Conservation (phyloP, 2,329 filamentous ascomycete species). For the Penicillium hesseltinei region DNA sequence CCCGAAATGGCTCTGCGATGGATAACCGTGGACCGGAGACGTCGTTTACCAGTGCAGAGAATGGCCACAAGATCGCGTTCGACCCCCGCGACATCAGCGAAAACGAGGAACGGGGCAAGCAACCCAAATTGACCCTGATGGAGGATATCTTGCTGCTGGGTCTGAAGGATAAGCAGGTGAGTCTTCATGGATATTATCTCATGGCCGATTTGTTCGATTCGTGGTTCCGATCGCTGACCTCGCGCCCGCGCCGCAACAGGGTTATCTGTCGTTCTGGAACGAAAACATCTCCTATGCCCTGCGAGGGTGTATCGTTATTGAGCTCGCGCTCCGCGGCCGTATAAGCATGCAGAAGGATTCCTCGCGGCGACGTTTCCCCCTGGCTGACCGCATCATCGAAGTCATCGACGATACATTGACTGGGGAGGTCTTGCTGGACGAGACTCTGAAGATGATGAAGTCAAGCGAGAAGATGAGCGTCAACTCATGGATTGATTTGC, state of each 20-base stretch:
- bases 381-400: conserved; percentile 92
- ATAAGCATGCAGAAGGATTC: conserved; percentile 99
- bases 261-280: conserved; percentile 99
- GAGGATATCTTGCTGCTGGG: conserved; percentile 95
- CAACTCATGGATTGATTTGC: conserved; percentile 96
- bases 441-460: conserved; percentile 99
- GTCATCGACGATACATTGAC: conserved; percentile 96
- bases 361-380: conserved; percentile 82
- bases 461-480: conserved; percentile 99
- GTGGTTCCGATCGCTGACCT: conserved; percentile 24
- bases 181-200: conserved; percentile 24
- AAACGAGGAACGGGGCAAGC: conserved; percentile 92
- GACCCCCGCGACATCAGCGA: conserved; percentile 97
- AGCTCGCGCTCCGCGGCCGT: conserved; percentile 90
- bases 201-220: background rate
- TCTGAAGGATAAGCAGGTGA: conserved; percentile 96
- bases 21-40: conserved; percentile 64
- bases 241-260: conserved; percentile 52
- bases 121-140: conserved; percentile 98
- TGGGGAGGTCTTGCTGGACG: conserved; percentile 93
- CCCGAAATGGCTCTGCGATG: conserved; percentile 58
- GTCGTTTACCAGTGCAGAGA: conserved; percentile 80
- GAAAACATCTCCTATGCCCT: conserved; percentile 99
- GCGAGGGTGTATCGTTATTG: conserved; percentile 95
- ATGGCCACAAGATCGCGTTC: conserved; percentile 98